These are phyloP conservation scores for Sorghum bicolor DNA, from an alignment of 176 grass and related monocot species.

Conservation along the genomic window Sorghum_bicolor_NCBIv3 NC_012870.2:74978001-74978500, in stretches of 20 bases:
- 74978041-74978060: constrained; percentile 92
- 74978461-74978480: neutral
- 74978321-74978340: neutral
- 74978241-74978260: neutral
- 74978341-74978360: neutral
- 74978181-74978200: too few species aligned
- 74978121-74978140: neutral
- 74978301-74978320: neutral
- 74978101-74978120: neutral
- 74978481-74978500: neutral
- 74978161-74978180: neutral
- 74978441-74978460: neutral
- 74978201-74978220: neutral
- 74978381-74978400: neutral
- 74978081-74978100: constrained; percentile 86
- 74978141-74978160: neutral
- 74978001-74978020: constrained; percentile 98
- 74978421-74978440: neutral
- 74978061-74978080: constrained; percentile 91
- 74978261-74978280: neutral
- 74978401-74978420: neutral
- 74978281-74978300: neutral
- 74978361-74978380: neutral
- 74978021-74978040: constrained; percentile 90
- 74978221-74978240: neutral